Conservation (phyloP, 495 filamentous ascomycete genomes). For the Penicillium manginii region DNA sequence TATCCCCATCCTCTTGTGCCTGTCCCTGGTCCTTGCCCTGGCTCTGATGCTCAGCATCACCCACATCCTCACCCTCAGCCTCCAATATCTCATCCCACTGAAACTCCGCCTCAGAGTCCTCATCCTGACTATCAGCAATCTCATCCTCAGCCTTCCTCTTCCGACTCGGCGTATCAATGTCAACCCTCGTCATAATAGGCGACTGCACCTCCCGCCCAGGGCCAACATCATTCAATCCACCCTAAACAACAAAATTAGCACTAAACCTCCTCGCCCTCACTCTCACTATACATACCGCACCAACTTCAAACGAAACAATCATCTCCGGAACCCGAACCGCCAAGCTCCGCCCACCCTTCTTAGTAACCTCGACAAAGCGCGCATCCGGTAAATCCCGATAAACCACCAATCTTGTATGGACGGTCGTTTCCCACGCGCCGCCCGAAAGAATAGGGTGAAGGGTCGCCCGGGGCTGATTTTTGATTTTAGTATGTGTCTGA, state of each 20-base stretch:
- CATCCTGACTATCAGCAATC: slow-evolving; percentile 55
- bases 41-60: neutral
- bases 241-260: slow-evolving; percentile 26
- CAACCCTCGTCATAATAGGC: neutral
- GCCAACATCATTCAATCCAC: slow-evolving; percentile 25
- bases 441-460: slow-evolving; percentile 72
- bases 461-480: slow-evolving; percentile 56
- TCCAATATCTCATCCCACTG: slow-evolving; percentile 31
- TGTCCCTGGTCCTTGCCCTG: neutral
- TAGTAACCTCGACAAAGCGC: slow-evolving; percentile 52
- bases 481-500: slow-evolving; percentile 72
- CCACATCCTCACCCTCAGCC: neutral
- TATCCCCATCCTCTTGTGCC: neutral
- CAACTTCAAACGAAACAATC: slow-evolving; percentile 45
- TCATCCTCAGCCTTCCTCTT: slow-evolving; percentile 56
- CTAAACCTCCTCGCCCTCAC: neutral
- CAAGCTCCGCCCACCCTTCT: slow-evolving; percentile 40
- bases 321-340: slow-evolving; percentile 38
- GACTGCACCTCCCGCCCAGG: neutral
- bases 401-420: slow-evolving; percentile 68
- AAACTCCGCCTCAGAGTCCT: slow-evolving; percentile 48
- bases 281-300: slow-evolving; percentile 31
- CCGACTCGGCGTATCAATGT: slow-evolving; percentile 21
- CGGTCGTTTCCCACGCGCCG: slow-evolving; percentile 68
- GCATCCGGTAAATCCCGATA: slow-evolving; percentile 62